Evolutionary conservation across 257 asterid genomes (phyloP).

Genomic region (Nemophila menziesii): DNA sequence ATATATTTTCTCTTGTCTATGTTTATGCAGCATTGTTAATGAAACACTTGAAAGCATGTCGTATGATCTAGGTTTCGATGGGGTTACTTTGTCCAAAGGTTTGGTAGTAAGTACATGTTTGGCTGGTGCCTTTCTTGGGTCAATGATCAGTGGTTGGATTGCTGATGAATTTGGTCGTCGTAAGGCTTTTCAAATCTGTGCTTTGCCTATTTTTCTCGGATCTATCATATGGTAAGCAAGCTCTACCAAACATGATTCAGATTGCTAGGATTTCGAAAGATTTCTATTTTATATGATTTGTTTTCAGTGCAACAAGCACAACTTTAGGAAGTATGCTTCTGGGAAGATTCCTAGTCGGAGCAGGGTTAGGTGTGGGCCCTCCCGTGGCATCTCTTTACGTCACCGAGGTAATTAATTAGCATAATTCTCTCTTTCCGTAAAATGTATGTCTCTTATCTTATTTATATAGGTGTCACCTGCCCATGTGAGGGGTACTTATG

Average conservation of each 20-base stretch:
- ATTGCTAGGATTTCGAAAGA: too few species aligned
- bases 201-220: constrained; percentile 76
- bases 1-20: constrained; percentile 6
- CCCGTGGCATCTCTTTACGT: constrained; percentile 87
- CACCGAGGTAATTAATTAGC: constrained; percentile 53
- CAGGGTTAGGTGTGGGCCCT: constrained; percentile 85
- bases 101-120: constrained; percentile 82
- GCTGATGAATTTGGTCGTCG: constrained; percentile 88
- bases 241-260: too few species aligned
- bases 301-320: constrained; percentile 58
- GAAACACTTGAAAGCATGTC: constrained; percentile 93
- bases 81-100: constrained; percentile 76
- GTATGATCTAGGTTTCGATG: constrained; percentile 78
- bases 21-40: constrained; percentile 75
- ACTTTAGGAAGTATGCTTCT: constrained; percentile 71
- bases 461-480: constrained; percentile 73
- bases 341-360: constrained; percentile 78
- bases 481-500: constrained; percentile 87
- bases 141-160: constrained; percentile 71
- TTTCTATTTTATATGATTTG: neutral
- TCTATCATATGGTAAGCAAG: constrained; percentile 55
- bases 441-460: constrained; percentile 5
- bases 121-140: constrained; percentile 88
- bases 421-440: constrained; percentile 6
- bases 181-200: constrained; percentile 76